phyloP scores from a whole-genome alignment of 805 yeast species.

The Barnettozyma pratensis region DNA sequence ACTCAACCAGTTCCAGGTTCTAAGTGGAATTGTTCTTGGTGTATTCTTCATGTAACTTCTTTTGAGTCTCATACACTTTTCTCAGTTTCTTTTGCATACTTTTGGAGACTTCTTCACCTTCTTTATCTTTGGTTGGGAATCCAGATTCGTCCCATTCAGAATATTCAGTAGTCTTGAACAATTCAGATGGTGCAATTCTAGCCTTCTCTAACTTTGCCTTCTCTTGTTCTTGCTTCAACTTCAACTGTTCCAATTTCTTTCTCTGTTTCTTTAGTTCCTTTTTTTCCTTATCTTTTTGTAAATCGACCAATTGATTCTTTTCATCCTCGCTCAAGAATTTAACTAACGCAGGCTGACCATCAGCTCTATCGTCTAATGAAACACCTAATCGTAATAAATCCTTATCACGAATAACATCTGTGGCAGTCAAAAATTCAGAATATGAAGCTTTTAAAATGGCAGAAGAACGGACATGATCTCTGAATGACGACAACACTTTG shows the following conservation, averaged over 20 bases:
- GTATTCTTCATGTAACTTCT: conserved; percentile 73
- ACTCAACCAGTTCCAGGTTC: background rate
- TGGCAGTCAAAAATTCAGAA: conserved; percentile 53
- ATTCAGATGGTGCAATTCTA: conserved; percentile 58
- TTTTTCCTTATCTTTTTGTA: conserved; percentile 53
- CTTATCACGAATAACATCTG: conserved; percentile 69
- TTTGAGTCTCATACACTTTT: conserved; percentile 76
- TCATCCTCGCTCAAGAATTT: conserved; percentile 74
- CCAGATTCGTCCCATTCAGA: conserved; percentile 84
- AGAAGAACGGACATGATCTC: conserved; percentile 72
- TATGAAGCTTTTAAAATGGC: conserved; percentile 58
- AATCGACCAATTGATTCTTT: conserved; percentile 51
- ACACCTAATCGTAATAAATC: conserved; percentile 74
- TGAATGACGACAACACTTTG: conserved; percentile 67
- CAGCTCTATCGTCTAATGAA: conserved; percentile 82
- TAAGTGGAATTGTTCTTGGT: conserved; percentile 8
- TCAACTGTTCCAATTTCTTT: conserved; percentile 53
- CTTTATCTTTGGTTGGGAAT: conserved; percentile 66
- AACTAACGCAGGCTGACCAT: conserved; percentile 71
- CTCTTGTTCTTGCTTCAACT: conserved; percentile 57
- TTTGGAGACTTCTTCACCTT: conserved; percentile 82
- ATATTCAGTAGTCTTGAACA: conserved; percentile 65
- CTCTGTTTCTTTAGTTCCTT: conserved; percentile 50
- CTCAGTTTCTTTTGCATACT: conserved; percentile 77
- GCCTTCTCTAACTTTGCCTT: conserved; percentile 61